These are phyloP conservation scores for Cynara cardunculus DNA, from an alignment of 129 eudicot species.

Conservation along the genomic window DNA sequence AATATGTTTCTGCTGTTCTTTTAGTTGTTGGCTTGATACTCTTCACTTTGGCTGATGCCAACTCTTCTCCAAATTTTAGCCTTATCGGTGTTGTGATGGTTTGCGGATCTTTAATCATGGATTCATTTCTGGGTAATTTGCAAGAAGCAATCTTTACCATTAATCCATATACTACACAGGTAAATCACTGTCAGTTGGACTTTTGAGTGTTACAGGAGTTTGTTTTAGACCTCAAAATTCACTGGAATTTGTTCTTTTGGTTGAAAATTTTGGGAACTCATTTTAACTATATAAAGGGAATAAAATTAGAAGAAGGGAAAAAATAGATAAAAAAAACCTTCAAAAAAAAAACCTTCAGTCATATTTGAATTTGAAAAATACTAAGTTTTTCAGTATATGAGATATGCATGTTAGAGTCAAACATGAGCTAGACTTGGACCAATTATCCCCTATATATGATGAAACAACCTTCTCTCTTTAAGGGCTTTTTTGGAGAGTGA, in stretches of 20 bases:
- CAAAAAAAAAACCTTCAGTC: too few species aligned
- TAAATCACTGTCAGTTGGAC: neutral
- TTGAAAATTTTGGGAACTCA: neutral
- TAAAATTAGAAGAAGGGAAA: neutral
- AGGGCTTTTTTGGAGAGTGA: too few species aligned
- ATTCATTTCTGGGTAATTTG: slow-evolving; percentile 89
- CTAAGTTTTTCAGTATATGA: too few species aligned
- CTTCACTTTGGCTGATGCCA: slow-evolving; percentile 82
- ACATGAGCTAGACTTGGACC: too few species aligned
- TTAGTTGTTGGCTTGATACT: slow-evolving; percentile 64
- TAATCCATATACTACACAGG: slow-evolving; percentile 33
- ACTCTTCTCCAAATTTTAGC: slow-evolving; percentile 71
- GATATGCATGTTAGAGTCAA: too few species aligned
- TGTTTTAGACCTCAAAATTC: neutral
- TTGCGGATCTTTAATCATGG: slow-evolving; percentile 48
- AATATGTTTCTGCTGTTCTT: slow-evolving; percentile 65
- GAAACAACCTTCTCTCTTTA: too few species aligned
- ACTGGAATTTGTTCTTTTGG: neutral
- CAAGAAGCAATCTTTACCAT: slow-evolving; percentile 96
- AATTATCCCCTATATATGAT: too few species aligned
- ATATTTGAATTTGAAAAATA: too few species aligned
- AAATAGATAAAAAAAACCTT: neutral
- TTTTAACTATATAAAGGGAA: neutral
- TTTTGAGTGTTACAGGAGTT: neutral
- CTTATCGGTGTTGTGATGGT: slow-evolving; percentile 72